Evolutionary conservation across 192 early-diverging fungal species (phyloP), one percentile per base, ranked within the genome.

Genomic region (Coemansia pectinata): DNA sequence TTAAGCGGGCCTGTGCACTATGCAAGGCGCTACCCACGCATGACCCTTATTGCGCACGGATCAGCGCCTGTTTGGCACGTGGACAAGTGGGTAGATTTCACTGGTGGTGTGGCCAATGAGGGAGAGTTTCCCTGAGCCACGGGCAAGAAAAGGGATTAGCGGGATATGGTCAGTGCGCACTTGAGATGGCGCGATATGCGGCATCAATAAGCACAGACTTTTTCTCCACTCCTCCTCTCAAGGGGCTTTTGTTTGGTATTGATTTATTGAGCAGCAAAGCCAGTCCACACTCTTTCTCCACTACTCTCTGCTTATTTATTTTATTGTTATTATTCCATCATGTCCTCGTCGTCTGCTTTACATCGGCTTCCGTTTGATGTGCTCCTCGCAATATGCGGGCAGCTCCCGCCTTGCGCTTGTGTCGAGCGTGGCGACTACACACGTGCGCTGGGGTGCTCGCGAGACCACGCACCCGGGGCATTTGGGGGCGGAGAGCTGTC

Each of bases 361-460:
- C 21, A 66, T 12, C 59, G 39, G 50, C 68, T 79, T 17, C 77
- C 77, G 39, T 79, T 74, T 23, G 77, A 79, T 65, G 72, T 79
- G 25, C 19, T 73, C 59, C 63, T 73, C 19, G 77, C 77, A 15
- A 50, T 79, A 11, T 79, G 77, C 61, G 60, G 47, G 12, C 77
- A 61, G 64, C 67, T 79, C 17, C 55, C 52, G 39, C 59, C 23
- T 25, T 79, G 77, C 64, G 41, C 71, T 21, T 79, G 77, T 67
- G 29, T 61, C 4, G 29, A 19, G n/a, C 50, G 70, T 0, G 71
- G 59, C 21, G 63, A 48, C 2, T 62, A 58, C 38, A 59, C 40
- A 50, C 72, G 65, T 41, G 50, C 70, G 44, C 55, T 38, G 4
- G 74, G 71, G 1, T 82, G 79, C 71, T 61, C 67, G 2, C 68